Conservation (phyloP, 1,284 basidiomycete genomes). For the Erythrobasidium hasegawianum region DNA sequence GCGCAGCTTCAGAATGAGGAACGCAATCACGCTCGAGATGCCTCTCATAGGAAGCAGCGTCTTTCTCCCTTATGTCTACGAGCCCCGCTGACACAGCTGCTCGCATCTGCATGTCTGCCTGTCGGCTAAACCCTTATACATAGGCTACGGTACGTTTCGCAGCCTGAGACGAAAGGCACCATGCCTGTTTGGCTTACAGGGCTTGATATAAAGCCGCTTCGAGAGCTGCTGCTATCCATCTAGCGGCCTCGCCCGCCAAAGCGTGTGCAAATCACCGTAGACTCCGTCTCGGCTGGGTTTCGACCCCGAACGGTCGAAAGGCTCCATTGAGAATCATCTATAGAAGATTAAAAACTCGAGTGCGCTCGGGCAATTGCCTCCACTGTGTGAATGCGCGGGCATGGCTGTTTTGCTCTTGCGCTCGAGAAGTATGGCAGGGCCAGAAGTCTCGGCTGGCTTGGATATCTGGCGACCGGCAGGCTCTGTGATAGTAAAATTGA, state of each 20-base stretch:
- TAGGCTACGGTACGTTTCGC: no score
- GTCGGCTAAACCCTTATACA: no score
- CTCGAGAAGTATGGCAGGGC: conserved; percentile 15
- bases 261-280: conserved; percentile 40
- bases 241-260: conserved; percentile 40
- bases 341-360: conserved; percentile 11
- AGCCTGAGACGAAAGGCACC: no score
- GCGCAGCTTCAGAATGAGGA: background rate
- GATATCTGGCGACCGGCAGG: no score
- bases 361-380: conserved; percentile 2
- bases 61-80: no score
- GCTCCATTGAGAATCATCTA: conserved; percentile 36
- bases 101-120: no score
- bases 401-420: conserved; percentile 1
- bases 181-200: no score
- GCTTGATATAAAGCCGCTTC: conserved; percentile 37
- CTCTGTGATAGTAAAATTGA: no score
- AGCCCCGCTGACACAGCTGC: no score
- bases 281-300: conserved; percentile 42
- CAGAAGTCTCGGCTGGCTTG: conserved; percentile 15
- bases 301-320: conserved; percentile 41
- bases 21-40: no score
- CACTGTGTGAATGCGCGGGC: background rate
- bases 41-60: no score
- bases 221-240: conserved; percentile 41